Conservation (phyloP, 805 yeast species). For the Candida boidinii region DNA sequence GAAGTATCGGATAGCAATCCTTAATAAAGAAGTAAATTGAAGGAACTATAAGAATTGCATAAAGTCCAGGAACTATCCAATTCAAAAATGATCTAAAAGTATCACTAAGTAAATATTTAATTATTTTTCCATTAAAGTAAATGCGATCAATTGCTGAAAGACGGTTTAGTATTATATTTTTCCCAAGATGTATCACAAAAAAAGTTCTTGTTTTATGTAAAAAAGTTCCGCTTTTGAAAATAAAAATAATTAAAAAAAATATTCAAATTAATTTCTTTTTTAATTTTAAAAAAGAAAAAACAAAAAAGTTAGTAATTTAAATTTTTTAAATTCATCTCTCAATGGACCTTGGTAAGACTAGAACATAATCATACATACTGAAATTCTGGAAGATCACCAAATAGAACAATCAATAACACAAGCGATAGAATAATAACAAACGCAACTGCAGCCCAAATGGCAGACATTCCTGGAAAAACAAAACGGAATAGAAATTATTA, state of each 20-base stretch:
- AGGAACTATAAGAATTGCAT: conserved; percentile 26
- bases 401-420: conserved; percentile 26
- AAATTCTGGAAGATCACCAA: conserved; percentile 39
- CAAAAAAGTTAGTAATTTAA: no score
- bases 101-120: conserved; percentile 5
- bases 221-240: conserved; percentile 23
- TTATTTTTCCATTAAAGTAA: conserved; percentile 15
- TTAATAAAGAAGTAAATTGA: conserved; percentile 18
- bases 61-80: conserved; percentile 37
- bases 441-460: no score
- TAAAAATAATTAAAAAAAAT: no score
- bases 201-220: conserved; percentile 16
- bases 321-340: no score
- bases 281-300: no score
- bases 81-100: conserved; percentile 16
- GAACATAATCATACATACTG: conserved; percentile 2
- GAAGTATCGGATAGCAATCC: conserved; percentile 10
- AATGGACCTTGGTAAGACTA: no score
- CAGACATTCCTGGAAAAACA: no score
- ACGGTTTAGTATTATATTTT: neutral
- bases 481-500: no score
- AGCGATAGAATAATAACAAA: conserved; percentile 6
- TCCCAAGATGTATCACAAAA: conserved; percentile 5
- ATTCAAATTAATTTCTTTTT: no score
- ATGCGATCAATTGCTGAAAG: conserved; percentile 15